Evolutionary conservation across 805 yeast species (phyloP), one percentile per base, ranked within the genome.

Genomic region (Yamadazyma phyllophila): DNA sequence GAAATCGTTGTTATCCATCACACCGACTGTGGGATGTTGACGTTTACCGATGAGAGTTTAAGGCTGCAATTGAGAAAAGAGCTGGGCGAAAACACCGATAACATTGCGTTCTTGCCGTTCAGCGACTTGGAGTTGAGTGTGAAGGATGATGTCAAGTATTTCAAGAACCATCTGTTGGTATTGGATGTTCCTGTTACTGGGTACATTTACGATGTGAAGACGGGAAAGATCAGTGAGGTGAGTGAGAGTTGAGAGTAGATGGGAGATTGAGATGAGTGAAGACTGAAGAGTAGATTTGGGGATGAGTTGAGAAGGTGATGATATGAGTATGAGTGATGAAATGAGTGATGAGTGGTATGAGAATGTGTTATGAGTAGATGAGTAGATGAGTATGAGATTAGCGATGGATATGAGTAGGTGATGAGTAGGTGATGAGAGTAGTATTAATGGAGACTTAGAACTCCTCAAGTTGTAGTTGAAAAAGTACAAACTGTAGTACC

Each of bases 21-120:
- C 45, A 69, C 74, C 10, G 75, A 71, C 49, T 71, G 76, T 56
- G 75, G 76, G 3, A 71, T 71, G 76, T 53, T 71, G 34, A 69
- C 74, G 1, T 71, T 71, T 48, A 47, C 46, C 1, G 74, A 71
- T 39, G 63, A 59, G 7, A 49, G 48, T 6, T 46, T 70, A 14
- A 51, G 74, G 41, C 50, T 37, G 1, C 55, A 63, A 35, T 47
- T 70, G 33, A 51, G 53, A 39, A 41, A 60, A 27, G 70, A 70
- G 32, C 59, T 66, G 7, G 67, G 64, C 3, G 58, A 52, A 7
- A 47, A 51, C 29, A 59, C 54, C 13, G 71, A 67, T 44, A 61
- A 63, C 44, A 40, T 64, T 42, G 53, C 61, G 1, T 70, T 67
- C 48, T 54, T 67, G 34, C 69, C 74, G 9, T 70, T 70, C 45